Conservation (phyloP, 169 alveolate species). For the Babesia ovata region DNA sequence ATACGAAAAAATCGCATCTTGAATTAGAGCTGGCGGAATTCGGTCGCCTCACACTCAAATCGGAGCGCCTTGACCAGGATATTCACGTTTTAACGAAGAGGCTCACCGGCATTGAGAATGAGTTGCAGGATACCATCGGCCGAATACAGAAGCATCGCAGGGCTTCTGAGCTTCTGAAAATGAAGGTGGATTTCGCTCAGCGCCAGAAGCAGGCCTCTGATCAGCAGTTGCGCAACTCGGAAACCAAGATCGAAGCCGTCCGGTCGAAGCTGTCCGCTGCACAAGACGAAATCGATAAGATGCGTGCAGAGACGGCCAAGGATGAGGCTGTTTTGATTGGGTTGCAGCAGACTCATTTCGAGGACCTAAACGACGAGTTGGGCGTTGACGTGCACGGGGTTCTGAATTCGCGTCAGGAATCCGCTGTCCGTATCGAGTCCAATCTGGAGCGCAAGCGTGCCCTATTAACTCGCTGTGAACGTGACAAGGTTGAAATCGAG, state of each 20-base stretch:
- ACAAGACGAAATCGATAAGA: conserved; percentile 1
- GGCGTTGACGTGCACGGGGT: conserved; percentile 53
- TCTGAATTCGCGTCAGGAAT: conserved; percentile 4
- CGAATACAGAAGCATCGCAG: conserved; percentile 44
- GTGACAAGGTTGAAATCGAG: conserved; percentile 46
- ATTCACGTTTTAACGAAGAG: conserved; percentile 8
- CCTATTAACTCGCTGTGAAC: conserved; percentile 19
- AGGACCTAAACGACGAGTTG: conserved; percentile 28
- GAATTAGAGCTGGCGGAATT: conserved; percentile 63
- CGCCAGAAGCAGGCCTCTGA: conserved; percentile 42
- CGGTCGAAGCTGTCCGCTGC: neutral
- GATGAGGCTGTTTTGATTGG: conserved; percentile 19
- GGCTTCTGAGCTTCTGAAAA: conserved; percentile 17
- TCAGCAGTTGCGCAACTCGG: conserved; percentile 13
- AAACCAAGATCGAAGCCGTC: conserved; percentile 11
- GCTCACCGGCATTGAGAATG: conserved; percentile 9
- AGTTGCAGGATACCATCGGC: conserved; percentile 4
- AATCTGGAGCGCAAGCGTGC: conserved; percentile 32
- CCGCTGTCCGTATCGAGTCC: conserved; percentile 6
- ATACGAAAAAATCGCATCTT: conserved; percentile 32
- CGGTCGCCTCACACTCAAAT: conserved; percentile 12
- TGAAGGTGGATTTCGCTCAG: conserved; percentile 45
- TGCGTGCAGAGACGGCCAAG: neutral
- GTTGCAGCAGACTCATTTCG: conserved; percentile 30
- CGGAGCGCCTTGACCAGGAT: conserved; percentile 59